A percentile compares a stretch with the other conserved stretches of the same genome.
These are phyloP conservation scores for Solanum ossicruentum DNA, from an alignment of 257 asterid species.

Conservation along the genomic window DNA sequence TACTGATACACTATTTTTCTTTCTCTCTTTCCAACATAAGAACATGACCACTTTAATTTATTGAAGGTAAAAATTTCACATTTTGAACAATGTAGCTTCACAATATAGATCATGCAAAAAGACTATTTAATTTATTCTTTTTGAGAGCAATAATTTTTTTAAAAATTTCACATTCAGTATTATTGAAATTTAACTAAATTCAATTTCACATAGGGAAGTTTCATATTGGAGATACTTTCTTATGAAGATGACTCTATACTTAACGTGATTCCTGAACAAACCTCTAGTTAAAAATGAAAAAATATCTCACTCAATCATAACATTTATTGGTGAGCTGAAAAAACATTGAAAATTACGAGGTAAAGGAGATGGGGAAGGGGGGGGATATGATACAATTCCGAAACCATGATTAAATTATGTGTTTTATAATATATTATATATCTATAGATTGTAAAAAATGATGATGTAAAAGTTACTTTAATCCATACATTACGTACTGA, in stretches of 20 bases:
- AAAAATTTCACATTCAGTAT: no score
- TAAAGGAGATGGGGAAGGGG: no score
- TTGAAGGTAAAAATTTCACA: neutral
- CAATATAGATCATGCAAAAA: neutral
- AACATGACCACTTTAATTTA: neutral
- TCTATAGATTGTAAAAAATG: no score
- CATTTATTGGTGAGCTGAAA: neutral
- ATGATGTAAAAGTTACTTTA: neutral
- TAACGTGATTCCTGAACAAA: neutral
- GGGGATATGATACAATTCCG: neutral
- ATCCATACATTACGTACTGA: neutral
- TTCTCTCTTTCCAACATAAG: neutral
- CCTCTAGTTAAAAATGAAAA: accelerated
- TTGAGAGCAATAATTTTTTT: neutral
- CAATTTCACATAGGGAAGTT: accelerated
- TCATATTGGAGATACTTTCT: neutral
- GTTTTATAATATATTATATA: no score
- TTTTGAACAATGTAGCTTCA: neutral
- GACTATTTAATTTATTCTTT: neutral
- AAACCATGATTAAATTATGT: no score
- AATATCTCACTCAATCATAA: neutral
- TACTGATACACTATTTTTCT: neutral
- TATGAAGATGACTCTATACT: accelerated
- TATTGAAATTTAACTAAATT: neutral
- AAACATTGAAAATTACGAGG: constrained; percentile 4